Evolutionary conservation across 257 asterid species (phyloP), one percentile per base, ranked within the genome.

Genomic region (Solanum pinnatisectum): DNA sequence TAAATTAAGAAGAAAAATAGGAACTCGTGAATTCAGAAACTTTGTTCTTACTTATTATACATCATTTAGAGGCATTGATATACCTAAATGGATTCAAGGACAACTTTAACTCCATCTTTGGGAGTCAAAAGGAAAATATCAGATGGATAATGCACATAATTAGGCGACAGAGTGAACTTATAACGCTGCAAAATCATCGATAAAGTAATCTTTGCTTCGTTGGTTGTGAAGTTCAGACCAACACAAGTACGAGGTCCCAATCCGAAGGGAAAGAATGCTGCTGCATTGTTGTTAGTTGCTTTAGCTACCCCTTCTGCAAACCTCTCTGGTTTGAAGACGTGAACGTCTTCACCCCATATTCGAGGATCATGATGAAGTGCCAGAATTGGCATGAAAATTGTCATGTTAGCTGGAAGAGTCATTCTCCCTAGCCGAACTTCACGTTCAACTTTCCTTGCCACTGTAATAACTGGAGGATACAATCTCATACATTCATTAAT

Each of bases 201-300:
- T 3, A 94, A 87, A 8, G 93, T 91, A 73, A 94, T 84, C 91
- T 94, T 94, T 39, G 93, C 91, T 89, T 94, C 97, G 60, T 90
- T 92, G 22, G 94, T 92, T 9, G 95, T 89, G 84, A 94, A 92
- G 86, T 93, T 93, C 56, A 92, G 87, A 46, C 95, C 97, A 1
- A 91, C 95, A 87, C 97, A 94, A 88, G 95, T 93, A 33, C 94
- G 89, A 63, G 93, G 92, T 56, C 95, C 97, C 88, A 90, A 30
- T 18, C 97, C 97, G 18, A 94, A 94, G 0, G 97, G 97, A 1
- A 93, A 30, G 71, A 92, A 94, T 8, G 97, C 93, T 44, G 93
- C 92, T 18, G 77, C 42, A 40, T 91, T 90, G 72, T 91, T 91
- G 87, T 92, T 92, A 79, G 94, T 92, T 83, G 97, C 95, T 88